Evolutionary conservation across 768 basidiomycete genomes (phyloP).

Genomic region (Agaricus subrufescens): DNA sequence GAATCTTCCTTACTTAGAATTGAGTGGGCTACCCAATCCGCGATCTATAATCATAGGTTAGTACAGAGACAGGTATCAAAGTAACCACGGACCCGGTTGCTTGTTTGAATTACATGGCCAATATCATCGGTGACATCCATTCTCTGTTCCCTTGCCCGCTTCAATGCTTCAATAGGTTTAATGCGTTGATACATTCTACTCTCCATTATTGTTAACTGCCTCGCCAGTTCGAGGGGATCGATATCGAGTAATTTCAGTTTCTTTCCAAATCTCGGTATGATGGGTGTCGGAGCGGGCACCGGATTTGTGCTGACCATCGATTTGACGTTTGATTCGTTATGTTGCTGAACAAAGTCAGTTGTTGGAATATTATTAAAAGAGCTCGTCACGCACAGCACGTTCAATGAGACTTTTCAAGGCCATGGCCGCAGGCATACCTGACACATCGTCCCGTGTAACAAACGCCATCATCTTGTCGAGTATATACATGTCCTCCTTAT

Average conservation of each 20-base stretch:
- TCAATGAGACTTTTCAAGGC: conserved; percentile 72
- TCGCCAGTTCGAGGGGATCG: conserved; percentile 83
- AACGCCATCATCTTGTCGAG: conserved; percentile 83
- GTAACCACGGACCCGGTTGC: conserved; percentile 60
- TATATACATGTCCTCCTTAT: conserved; percentile 81
- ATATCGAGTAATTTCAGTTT: conserved; percentile 83
- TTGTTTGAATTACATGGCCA: conserved; percentile 79
- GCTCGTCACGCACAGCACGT: conserved; percentile 57
- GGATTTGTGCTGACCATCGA: conserved; percentile 50
- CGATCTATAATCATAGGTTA: conserved; percentile 52
- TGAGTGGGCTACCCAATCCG: conserved; percentile 87
- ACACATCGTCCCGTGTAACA: conserved; percentile 58
- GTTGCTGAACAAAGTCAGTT: conserved; percentile 13
- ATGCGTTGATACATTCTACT: conserved; percentile 84
- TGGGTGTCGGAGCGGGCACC: conserved; percentile 67
- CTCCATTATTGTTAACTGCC: conserved; percentile 92
- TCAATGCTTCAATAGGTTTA: conserved; percentile 84
- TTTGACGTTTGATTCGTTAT: conserved; percentile 55
- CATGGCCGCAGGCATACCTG: conserved; percentile 65
- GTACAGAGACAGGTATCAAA: too few species aligned
- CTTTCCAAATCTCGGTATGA: conserved; percentile 65
- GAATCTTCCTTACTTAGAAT: conserved; percentile 81
- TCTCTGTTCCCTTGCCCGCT: conserved; percentile 74
- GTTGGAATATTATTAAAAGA: conserved; percentile 1
- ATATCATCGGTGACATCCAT: conserved; percentile 79